These are phyloP conservation scores for Phytophthora macrochlamydospora DNA, from an alignment of 352 stramenopile species.

Conservation along the genomic window DNA sequence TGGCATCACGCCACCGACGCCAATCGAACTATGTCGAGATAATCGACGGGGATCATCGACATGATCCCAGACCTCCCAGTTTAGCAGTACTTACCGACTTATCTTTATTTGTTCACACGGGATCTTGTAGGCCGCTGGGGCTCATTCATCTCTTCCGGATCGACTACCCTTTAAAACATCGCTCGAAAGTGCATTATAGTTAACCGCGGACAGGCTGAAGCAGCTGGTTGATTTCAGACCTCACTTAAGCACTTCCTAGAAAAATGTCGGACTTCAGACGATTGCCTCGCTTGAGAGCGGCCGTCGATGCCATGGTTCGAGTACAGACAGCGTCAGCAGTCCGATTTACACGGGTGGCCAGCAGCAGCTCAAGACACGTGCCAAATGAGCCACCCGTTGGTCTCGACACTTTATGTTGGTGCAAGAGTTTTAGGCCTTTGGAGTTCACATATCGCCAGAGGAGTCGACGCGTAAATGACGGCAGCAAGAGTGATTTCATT, in stretches of 20 bases:
- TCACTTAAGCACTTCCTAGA: background rate
- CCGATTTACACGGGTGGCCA: background rate
- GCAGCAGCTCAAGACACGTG: background rate
- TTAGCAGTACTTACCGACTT: too few relatives aligned
- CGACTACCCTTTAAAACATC: background rate
- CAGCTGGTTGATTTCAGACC: background rate
- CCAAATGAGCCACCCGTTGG: background rate
- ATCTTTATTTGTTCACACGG: too few relatives aligned
- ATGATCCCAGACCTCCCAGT: conserved; percentile 11
- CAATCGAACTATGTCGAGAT: conserved; percentile 21
- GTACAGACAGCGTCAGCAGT: background rate
- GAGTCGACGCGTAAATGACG: background rate
- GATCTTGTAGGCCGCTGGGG: too few relatives aligned
- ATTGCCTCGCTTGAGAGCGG: background rate
- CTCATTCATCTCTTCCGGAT: too few relatives aligned
- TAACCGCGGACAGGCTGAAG: background rate
- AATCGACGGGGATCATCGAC: background rate
- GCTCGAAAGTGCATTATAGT: background rate
- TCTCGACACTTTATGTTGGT: conserved; percentile 10
- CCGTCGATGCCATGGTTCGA: too few relatives aligned
- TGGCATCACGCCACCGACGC: conserved; percentile 23
- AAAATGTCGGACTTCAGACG: too few relatives aligned
- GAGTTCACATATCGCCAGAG: background rate
- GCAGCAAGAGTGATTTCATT: background rate
- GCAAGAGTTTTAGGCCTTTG: background rate